These are phyloP conservation scores for Amoebophrya sp. DNA, from an alignment of 169 alveolate genomes.

Conservation along the genomic window DNA sequence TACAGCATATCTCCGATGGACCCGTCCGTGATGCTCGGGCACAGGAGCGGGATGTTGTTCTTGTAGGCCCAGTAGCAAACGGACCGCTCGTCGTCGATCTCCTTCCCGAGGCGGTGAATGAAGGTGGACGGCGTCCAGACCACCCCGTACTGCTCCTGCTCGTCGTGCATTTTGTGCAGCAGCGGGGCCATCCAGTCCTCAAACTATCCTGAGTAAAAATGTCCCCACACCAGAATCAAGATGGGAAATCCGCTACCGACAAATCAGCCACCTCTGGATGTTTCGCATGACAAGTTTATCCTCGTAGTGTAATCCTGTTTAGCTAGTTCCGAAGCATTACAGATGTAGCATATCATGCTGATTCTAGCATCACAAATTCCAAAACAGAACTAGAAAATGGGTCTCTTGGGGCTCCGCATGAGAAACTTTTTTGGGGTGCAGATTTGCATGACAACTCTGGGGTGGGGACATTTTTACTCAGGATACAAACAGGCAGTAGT, in stretches of 20 bases:
- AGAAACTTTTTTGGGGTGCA: too few species aligned
- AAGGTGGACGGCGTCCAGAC: slow-evolving; percentile 79
- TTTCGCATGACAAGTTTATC: too few species aligned
- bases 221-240: too few species aligned
- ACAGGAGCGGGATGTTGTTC: slow-evolving; percentile 95
- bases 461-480: too few species aligned
- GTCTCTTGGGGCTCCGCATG: not conserved
- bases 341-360: too few species aligned
- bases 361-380: not conserved
- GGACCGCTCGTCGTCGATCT: slow-evolving; percentile 87
- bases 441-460: too few species aligned
- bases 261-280: not conserved
- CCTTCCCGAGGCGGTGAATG: slow-evolving; percentile 88
- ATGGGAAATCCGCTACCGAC: not conserved
- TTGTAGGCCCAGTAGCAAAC: slow-evolving; percentile 96
- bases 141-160: slow-evolving; percentile 63
- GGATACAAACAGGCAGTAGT: slow-evolving; percentile 72
- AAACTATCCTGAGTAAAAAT: too few species aligned
- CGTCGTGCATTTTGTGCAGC: slow-evolving; percentile 85
- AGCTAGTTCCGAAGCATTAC: too few species aligned
- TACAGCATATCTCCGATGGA: slow-evolving; percentile 93
- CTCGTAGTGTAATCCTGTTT: too few species aligned
- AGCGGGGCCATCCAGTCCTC: slow-evolving; percentile 97
- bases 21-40: slow-evolving; percentile 99
- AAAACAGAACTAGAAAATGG: not conserved